Evolutionary conservation across 192 early-diverging fungal genomes (phyloP).

Genomic region (Paraglomus occultum): DNA sequence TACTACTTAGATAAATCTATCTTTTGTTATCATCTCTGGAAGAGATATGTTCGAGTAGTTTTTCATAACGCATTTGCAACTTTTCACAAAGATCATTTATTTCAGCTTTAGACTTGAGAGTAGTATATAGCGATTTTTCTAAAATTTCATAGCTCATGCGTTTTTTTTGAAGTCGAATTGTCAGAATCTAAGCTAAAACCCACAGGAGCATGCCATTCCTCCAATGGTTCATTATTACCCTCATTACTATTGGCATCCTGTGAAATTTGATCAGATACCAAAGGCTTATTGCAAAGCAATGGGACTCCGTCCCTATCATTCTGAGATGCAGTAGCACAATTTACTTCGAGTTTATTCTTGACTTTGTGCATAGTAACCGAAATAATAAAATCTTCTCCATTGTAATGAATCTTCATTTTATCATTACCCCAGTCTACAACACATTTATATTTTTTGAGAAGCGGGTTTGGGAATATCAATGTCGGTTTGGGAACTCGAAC

Average conservation of each 20-base stretch:
- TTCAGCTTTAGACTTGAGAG: background rate
- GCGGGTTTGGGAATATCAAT: background rate
- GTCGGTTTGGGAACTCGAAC: slow-evolving; percentile 1
- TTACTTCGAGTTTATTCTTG: too few species aligned
- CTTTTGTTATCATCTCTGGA: slow-evolving; percentile 2
- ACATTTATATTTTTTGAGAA: slow-evolving; percentile 23
- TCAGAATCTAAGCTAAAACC: slow-evolving; percentile 12
- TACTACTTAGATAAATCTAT: slow-evolving; percentile 10
- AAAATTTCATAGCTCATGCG: background rate
- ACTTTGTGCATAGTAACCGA: slow-evolving; percentile 17
- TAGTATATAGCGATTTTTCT: background rate
- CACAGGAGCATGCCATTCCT: background rate
- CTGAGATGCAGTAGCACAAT: slow-evolving; percentile 1
- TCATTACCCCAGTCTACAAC: slow-evolving; percentile 13
- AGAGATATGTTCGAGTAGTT: background rate
- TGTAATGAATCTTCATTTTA: slow-evolving; percentile 1
- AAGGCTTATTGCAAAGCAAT: too few species aligned
- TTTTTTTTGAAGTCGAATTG: slow-evolving; percentile 15
- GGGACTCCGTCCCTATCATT: too few species aligned
- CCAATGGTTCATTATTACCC: background rate
- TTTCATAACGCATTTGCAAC: too few species aligned
- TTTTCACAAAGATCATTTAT: too few species aligned
- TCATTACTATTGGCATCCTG: background rate
- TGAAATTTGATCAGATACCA: background rate
- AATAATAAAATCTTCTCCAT: background rate